Evolutionary conservation across 2,329 filamentous ascomycete genomes (phyloP).

Genomic region (Trichoderma aggressivum): DNA sequence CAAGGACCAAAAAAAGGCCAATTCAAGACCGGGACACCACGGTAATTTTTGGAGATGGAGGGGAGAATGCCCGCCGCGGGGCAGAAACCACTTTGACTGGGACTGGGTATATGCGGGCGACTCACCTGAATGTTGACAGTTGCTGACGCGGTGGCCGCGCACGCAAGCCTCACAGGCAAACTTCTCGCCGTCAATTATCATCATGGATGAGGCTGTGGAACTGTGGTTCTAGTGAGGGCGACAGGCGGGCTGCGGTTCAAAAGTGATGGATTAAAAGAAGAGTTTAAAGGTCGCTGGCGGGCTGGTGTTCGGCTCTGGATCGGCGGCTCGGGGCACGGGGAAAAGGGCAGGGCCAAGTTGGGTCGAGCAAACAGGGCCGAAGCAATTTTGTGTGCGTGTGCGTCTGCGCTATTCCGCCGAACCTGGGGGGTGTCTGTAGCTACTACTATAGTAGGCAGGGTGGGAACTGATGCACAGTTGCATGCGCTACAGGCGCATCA

Average conservation of each 20-base stretch:
- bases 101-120: constrained; percentile 27
- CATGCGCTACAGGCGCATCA: constrained; percentile 17
- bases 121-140: constrained; percentile 93
- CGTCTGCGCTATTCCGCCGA: constrained; percentile 13
- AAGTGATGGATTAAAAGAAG: constrained; percentile 16
- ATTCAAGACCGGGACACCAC: constrained; percentile 2
- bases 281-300: constrained; percentile 14
- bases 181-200: constrained; percentile 94
- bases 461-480: constrained; percentile 16
- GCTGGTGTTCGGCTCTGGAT: constrained; percentile 17
- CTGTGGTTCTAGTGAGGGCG: neutral
- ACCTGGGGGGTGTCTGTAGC: constrained; percentile 15
- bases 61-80: constrained; percentile 11
- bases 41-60: constrained; percentile 6
- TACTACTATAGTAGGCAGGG: neutral
- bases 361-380: constrained; percentile 6
- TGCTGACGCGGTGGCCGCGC: constrained; percentile 96
- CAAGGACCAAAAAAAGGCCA: neutral
- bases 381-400: constrained; percentile 13
- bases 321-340: constrained; percentile 16
- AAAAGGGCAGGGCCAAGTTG: constrained; percentile 14
- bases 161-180: constrained; percentile 98
- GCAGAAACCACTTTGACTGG: neutral
- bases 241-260: neutral
- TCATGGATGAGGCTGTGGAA: constrained; percentile 34